Evolutionary conservation across 495 filamentous ascomycete genomes (phyloP), one percentile per base, ranked within the genome.

Genomic region (Daldinia grandis): DNA sequence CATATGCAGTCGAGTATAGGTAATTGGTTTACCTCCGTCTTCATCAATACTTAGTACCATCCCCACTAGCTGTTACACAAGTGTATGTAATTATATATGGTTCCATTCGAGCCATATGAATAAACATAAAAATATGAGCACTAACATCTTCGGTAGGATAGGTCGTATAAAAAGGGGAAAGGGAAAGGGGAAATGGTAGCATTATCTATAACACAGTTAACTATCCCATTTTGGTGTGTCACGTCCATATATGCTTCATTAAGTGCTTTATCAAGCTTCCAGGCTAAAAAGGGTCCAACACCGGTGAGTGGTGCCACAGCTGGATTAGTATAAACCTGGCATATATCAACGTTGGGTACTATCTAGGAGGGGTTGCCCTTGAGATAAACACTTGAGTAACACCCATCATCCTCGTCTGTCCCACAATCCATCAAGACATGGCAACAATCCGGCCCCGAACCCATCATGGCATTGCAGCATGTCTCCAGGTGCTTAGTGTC

Each of bases 401-500:
- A 38, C 14, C 14, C n/a, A 38, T 38, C 14, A 33, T 38, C 14
- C 37, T n/a, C 14, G 37, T 38, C 37, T n/a, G 15, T n/a, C 37
- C 15, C 5, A 33, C 9, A 9, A 38, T n/a, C 37, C 1, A 38
- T 38, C 5, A 14, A 25, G n/a, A 17, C 8, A 59, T 66, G 63
- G 56, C 63, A 24, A 66, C 55, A 3, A 62, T 73, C 19, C 70
- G 71, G 28, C 58, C 30, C 7, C 62, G 67, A 35, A 42, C 15
- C 27, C 59, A 71, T 5, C 24, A 12, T 14, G 62, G 64, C 28
- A 44, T 64, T 9, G 14, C 35, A 10, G 55, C 67, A 51, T 71
- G 67, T 47, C 19, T 60, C 21, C 50, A 53, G 19, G 30, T 71
- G 7, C 58, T 74, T 33, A 44, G 56, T n/a, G 21, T 31, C 4